Evolutionary conservation across 257 asterid genomes (phyloP).

Genomic region (Vinca minor): DNA sequence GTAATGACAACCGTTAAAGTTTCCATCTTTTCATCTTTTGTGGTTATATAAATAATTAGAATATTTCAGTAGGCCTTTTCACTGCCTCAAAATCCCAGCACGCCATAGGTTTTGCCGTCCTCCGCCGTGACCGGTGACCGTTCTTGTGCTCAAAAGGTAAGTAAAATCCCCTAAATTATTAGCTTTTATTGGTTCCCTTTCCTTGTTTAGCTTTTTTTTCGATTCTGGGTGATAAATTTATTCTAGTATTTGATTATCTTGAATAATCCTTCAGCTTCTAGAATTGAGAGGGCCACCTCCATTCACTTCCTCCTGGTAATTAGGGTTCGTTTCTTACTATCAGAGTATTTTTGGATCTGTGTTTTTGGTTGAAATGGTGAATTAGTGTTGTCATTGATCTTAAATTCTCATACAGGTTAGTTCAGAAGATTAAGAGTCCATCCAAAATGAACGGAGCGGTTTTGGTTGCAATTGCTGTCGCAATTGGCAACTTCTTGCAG

Average conservation of each 20-base stretch:
- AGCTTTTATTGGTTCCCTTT: not conserved
- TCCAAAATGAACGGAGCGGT: conserved; percentile 11
- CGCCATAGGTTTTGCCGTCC: not conserved
- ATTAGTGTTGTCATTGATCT: not conserved
- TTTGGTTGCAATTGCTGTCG: conserved; percentile 11
- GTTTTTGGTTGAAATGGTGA: not conserved
- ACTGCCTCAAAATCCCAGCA: not conserved
- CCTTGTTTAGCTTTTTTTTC: conserved; percentile 3
- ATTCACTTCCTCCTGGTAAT: not conserved
- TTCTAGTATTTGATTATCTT: too few relatives aligned
- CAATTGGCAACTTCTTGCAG: conserved; percentile 21
- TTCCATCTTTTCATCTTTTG: not conserved
- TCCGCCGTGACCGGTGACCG: conserved; percentile 1
- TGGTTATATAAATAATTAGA: not conserved
- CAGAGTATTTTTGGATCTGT: not conserved
- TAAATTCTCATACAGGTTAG: not conserved
- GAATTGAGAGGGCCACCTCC: not conserved
- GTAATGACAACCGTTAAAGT: not conserved
- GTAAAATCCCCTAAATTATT: not conserved
- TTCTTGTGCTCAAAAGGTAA: not conserved
- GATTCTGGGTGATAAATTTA: too few relatives aligned
- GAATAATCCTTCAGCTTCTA: not conserved
- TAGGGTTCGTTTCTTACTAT: not conserved
- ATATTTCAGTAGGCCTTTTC: not conserved
- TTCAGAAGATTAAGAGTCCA: conserved; percentile 1